phyloP scores from a whole-genome alignment of 257 asterid genomes.

The Fraxinus americana region DNA sequence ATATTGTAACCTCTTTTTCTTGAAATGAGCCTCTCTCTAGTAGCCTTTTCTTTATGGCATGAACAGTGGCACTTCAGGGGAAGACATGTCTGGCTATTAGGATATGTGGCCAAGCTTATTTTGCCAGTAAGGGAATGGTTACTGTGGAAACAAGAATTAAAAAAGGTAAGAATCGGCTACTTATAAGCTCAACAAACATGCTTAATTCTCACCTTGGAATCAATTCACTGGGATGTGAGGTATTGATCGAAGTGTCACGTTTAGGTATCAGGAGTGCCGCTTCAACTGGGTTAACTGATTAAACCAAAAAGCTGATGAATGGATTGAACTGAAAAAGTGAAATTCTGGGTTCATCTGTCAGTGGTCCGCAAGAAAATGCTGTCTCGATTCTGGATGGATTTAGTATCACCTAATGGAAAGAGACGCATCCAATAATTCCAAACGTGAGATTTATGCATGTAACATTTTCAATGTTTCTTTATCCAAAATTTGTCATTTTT shows the following conservation, averaged over 20 bases:
- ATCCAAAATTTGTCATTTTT: not conserved
- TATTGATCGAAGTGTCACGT: not conserved
- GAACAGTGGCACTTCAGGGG: not conserved
- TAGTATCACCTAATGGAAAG: not conserved
- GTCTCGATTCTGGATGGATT: not conserved
- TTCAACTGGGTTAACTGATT: no score
- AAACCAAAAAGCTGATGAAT: not conserved
- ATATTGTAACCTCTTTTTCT: not conserved
- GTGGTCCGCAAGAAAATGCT: not conserved
- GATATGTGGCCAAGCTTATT: not conserved
- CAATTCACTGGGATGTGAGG: not conserved
- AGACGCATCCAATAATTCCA: not conserved
- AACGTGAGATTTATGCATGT: no score
- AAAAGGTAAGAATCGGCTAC: not conserved
- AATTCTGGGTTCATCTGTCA: not conserved
- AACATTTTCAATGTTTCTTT: no score
- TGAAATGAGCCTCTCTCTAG: not conserved
- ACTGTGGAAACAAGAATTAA: not conserved
- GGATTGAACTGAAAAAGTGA: not conserved
- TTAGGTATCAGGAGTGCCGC: not conserved
- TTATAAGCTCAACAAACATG: not conserved
- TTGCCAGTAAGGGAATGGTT: no score
- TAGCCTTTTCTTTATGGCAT: not conserved
- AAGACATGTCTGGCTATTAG: not conserved
- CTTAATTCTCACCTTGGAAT: not conserved